Evolutionary conservation across 306 rosid species (phyloP).

Genomic region (Parietaria judaica): DNA sequence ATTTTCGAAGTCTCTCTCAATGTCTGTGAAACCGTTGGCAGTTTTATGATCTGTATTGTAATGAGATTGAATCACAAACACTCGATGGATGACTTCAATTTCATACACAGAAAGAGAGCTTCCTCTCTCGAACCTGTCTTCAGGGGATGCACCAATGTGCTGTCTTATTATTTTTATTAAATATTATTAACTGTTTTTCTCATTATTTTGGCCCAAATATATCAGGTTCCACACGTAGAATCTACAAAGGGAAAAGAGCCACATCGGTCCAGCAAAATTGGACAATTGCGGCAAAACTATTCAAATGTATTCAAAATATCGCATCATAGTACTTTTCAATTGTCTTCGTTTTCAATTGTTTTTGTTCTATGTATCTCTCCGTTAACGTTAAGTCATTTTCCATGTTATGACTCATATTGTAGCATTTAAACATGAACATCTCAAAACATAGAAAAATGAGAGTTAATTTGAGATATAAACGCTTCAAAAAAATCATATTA

Average conservation of each 20-base stretch:
- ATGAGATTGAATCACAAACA: slow-evolving; percentile 1
- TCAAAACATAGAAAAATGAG: too few species aligned
- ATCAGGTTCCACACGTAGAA: not conserved
- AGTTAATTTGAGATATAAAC: too few species aligned
- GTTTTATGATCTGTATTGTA: not conserved
- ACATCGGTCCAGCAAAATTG: not conserved
- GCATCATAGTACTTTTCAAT: not conserved
- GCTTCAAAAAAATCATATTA: too few species aligned
- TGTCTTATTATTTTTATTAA: slow-evolving; percentile 31
- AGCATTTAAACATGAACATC: too few species aligned
- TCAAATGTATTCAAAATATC: not conserved
- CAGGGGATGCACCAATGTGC: slow-evolving; percentile 65
- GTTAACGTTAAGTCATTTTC: not conserved
- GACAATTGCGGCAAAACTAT: too few species aligned
- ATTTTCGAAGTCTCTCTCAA: slow-evolving; percentile 20
- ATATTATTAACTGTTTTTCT: slow-evolving; percentile 7
- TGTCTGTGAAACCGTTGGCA: slow-evolving; percentile 31
- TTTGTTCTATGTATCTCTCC: not conserved
- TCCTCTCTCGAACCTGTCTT: slow-evolving; percentile 29
- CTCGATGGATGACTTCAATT: slow-evolving; percentile 12
- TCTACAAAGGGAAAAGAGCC: not conserved
- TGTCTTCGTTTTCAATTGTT: not conserved
- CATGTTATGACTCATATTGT: too few species aligned
- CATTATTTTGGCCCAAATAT: not conserved
- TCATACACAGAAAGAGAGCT: not conserved